Base-by-base conservation (phyloP, 1,139 yeast species). In the Magnusiomyces starmeri region DNA sequence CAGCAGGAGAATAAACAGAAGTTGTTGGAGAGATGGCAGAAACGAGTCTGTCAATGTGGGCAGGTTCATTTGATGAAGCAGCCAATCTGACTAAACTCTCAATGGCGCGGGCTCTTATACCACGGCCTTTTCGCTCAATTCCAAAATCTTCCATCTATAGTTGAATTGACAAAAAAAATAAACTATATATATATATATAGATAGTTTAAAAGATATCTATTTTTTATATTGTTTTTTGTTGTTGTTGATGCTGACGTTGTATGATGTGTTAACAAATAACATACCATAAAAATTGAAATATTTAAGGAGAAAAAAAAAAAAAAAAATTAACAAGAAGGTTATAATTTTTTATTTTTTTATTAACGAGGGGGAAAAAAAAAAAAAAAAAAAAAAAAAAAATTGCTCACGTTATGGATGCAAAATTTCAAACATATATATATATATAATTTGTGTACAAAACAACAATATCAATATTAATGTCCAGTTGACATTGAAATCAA, bases 91-190 rank as follows among this genome's bases (percentile, higher is more conserved):
- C 74, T 51, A 78, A 62, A 61, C 76, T 78, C 53, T 74, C 73
- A 56, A 83, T 74, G 7, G 92, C 89, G 48, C 73, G 77, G 12
- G 79, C 78, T 54, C 92, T 75, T 26, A 85, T 58, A 2, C 73
- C 64, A 50, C 57, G 56, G 48, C 53, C 61, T 37, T 57, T 59
- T 49, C 66, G 64, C 37, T 64, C 58, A 24, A 65, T 59, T 7
- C 67, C 67, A 51, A 59, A 64, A 48, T 64, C 65, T 48, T 64
- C 67, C 67, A 64, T 64, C 34, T 18, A 44, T 22, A 24, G 37
- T 32, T 25, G 14, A n/a, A n/a, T n/a, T n/a, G n/a, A n/a, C n/a
- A n/a, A n/a, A n/a, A n/a, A n/a, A n/a, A n/a, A n/a, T n/a, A n/a
- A 26, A 14, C 7, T 7, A 29, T 32, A 24, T 21, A 21, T 34